Base-by-base conservation (phyloP, 192 early-diverging fungal genomes). In the Coemansia sp. region DNA sequence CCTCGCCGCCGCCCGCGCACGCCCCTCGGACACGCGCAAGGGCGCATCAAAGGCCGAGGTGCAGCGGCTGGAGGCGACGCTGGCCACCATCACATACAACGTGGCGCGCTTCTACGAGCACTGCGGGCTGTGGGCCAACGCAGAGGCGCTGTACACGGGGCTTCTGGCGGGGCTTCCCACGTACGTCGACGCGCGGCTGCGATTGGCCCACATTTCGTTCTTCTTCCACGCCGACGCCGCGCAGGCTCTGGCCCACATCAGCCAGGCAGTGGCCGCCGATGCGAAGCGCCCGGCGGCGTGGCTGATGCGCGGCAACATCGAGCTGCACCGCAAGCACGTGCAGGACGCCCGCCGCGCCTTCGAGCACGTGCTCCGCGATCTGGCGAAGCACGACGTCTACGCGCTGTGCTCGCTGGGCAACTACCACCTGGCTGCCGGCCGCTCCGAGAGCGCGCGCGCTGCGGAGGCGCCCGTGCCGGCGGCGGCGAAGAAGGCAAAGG, bases 341-440 rank as follows among this genome's bases (percentile, higher is more conserved):
- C 85, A 86, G 56, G 84, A 86, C 14, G 90, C 91, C 31, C 87
- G 93, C 31, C 89, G 89, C 45, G 87, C 87, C 7, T 90, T 89
- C 75, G 93, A 94, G 68, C 85, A 88, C 36, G 91, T 96, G 0
- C 79, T 95, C 11, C 87, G 88, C 67, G 88, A 88, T 27, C 87
- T 90, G 31, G 87, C 93, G 70, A 91, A 89, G 48, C 85, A 94
- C 61, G 90, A 96, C 68, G 61, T 87, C 16, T 93, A 93, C 67
- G 89, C 94, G 4, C 85, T 94, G 39, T 84, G 90, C 67, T 84
- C 88, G 11, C 85, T 94, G 5, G 95, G 94, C 39, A 94, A 97
- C 75, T 88, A 90, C 46, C 88, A 93, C 66, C 77, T 94, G 57
- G 78, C 79, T 4, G 85, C 90, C 6, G 92, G 90, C 1, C 75